phyloP scores from a whole-genome alignment of 331 rosid species.

The Quercus tomentella region DNA sequence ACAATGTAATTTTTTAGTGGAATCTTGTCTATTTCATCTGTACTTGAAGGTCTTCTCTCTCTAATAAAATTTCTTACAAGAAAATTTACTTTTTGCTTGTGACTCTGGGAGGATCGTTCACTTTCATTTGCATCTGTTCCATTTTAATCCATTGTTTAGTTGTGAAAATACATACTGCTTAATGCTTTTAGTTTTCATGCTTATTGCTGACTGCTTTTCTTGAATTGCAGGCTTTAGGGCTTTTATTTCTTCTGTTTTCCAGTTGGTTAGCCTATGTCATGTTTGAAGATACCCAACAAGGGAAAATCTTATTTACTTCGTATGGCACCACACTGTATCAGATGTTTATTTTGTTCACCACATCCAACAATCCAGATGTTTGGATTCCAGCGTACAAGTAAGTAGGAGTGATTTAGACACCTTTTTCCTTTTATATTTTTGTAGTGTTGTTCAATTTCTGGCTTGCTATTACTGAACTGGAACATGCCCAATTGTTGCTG shows the following conservation, averaged over 20 bases:
- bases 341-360: slow-evolving; percentile 80
- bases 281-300: slow-evolving; percentile 90
- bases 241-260: slow-evolving; percentile 85
- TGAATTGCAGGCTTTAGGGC: slow-evolving; percentile 75
- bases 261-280: slow-evolving; percentile 96
- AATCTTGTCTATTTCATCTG: neutral
- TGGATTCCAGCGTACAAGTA: slow-evolving; percentile 99
- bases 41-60: neutral
- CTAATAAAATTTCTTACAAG: neutral
- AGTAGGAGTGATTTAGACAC: slow-evolving; percentile 12
- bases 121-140: neutral
- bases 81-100: neutral
- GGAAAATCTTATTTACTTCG: slow-evolving; percentile 77
- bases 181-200: neutral
- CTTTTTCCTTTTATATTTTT: neutral
- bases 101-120: neutral
- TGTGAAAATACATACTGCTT: neutral
- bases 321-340: slow-evolving; percentile 76
- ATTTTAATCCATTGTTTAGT: neutral
- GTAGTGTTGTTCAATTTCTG: neutral
- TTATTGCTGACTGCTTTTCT: slow-evolving; percentile 11
- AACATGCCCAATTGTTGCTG: neutral
- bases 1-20: neutral
- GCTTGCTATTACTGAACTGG: neutral
- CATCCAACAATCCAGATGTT: slow-evolving; percentile 95